phyloP scores from a whole-genome alignment of 805 yeast genomes.

The Brettanomyces custersianus region DNA sequence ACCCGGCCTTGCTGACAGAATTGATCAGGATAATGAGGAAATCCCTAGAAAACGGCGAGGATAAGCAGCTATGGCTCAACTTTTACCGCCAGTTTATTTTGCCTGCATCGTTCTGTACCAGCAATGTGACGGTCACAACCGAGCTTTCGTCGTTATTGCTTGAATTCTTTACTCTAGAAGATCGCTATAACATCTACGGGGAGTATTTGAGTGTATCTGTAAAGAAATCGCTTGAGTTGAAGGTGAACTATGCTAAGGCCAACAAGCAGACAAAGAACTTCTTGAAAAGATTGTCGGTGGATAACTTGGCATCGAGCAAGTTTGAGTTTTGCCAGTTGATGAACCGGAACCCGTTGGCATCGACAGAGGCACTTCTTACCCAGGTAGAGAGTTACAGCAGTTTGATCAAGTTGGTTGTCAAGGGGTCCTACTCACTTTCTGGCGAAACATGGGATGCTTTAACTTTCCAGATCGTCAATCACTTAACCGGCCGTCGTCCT shows the following conservation, averaged over 20 bases:
- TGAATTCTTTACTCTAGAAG: conserved; percentile 45
- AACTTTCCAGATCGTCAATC: conserved; percentile 60
- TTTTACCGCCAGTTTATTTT: conserved; percentile 58
- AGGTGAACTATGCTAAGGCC: conserved; percentile 52
- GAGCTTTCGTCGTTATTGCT: conserved; percentile 44
- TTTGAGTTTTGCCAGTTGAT: conserved; percentile 63
- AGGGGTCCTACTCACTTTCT: conserved; percentile 68
- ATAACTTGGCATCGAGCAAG: conserved; percentile 66
- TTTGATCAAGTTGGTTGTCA: conserved; percentile 67
- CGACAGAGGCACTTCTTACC: conserved; percentile 58
- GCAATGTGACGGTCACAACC: conserved; percentile 52
- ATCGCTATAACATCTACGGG: conserved; percentile 71
- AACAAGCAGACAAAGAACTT: conserved; percentile 73
- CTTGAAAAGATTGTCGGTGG: conserved; percentile 73
- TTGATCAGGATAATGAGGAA: conserved; percentile 50
- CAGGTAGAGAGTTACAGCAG: conserved; percentile 92
- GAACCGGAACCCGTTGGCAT: conserved; percentile 70
- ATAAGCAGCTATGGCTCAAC: conserved; percentile 39
- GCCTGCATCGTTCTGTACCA: conserved; percentile 48
- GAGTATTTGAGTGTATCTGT: conserved; percentile 55
- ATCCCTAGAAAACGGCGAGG: conserved; percentile 25
- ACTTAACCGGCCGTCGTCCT: conserved; percentile 61
- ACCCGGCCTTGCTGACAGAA: conserved; percentile 41
- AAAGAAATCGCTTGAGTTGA: conserved; percentile 47
- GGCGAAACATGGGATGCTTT: conserved; percentile 79